These are phyloP conservation scores for Termitomyces sp. DNA, from an alignment of 768 basidiomycete genomes.

Conservation along the genomic window DNA sequence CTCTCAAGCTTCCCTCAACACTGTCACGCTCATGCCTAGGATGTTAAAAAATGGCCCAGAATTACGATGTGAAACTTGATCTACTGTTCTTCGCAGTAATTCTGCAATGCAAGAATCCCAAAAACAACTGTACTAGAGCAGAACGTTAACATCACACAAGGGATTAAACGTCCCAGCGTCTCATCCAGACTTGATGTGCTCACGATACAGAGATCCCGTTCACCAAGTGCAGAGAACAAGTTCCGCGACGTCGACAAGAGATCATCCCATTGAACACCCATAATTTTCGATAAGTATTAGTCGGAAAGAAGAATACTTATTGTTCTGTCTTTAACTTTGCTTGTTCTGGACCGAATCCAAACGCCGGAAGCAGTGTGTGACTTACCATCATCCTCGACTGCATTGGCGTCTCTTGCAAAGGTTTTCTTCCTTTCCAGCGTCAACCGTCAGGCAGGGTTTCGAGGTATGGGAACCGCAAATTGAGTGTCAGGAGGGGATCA, in stretches of 20 bases:
- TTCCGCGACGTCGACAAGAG: neutral
- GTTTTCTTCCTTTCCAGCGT: no score
- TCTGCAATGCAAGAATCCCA: neutral
- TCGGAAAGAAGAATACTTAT: no score
- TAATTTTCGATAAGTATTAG: neutral
- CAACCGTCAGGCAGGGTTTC: no score
- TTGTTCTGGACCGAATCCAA: no score
- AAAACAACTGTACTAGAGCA: neutral
- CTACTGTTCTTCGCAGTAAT: neutral
- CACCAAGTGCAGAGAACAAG: neutral
- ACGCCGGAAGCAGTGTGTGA: no score
- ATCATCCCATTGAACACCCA: no score
- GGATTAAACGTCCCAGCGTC: neutral
- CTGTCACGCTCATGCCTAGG: neutral
- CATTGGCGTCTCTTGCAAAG: no score
- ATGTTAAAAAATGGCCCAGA: neutral
- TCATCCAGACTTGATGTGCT: neutral
- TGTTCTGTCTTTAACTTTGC: no score
- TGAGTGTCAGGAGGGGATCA: no score
- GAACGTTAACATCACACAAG: neutral
- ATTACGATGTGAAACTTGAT: neutral
- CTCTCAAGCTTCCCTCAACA: neutral
- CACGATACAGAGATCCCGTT: neutral
- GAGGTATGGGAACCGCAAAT: no score
- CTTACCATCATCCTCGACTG: no score